phyloP scores from a whole-genome alignment of 2,329 filamentous ascomycete genomes.

The Diaporthe longicolla region DNA sequence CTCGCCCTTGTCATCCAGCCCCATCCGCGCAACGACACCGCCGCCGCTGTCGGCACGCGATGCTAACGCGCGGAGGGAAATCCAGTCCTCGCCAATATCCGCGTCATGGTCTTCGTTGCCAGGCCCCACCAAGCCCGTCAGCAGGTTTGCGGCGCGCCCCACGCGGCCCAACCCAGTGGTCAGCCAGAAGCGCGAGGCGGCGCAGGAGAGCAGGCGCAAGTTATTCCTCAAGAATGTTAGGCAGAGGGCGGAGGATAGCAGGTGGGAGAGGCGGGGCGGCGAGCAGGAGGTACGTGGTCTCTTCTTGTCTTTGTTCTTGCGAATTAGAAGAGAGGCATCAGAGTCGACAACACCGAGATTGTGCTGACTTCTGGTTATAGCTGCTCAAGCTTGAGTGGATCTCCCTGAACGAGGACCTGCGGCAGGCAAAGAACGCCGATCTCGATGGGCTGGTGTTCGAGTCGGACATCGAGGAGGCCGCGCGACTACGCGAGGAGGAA shows the following conservation, averaged over 20 bases:
- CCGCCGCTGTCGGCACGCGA: slow-evolving; percentile 60
- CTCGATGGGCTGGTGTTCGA: slow-evolving; percentile 60
- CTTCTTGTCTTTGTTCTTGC: neutral
- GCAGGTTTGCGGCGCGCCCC: slow-evolving; percentile 66
- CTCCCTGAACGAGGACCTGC: slow-evolving; percentile 55
- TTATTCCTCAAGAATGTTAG: slow-evolving; percentile 79
- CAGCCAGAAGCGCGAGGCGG: slow-evolving; percentile 69
- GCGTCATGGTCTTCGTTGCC: slow-evolving; percentile 41
- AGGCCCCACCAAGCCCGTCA: slow-evolving; percentile 38
- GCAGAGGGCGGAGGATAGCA: slow-evolving; percentile 70
- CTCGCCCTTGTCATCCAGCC: slow-evolving; percentile 70
- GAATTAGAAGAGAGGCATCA: slow-evolving; percentile 49
- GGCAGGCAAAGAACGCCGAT: slow-evolving; percentile 56
- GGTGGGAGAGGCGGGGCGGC: slow-evolving; percentile 72
- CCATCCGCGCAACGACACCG: slow-evolving; percentile 66
- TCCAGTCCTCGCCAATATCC: slow-evolving; percentile 61
- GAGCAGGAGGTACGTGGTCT: slow-evolving; percentile 67
- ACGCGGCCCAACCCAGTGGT: slow-evolving; percentile 75
- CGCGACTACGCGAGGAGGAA: slow-evolving; percentile 50
- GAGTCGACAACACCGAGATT: slow-evolving; percentile 45
- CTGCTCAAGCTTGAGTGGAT: slow-evolving; percentile 60
- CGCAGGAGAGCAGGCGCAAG: slow-evolving; percentile 74
- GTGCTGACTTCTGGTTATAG: slow-evolving; percentile 45
- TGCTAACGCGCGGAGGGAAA: slow-evolving; percentile 59
- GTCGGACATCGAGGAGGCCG: slow-evolving; percentile 66